Evolutionary conservation across 2,329 filamentous ascomycete genomes (phyloP), one percentile per base, ranked within the genome.

Genomic region (Xylaria sp.): DNA sequence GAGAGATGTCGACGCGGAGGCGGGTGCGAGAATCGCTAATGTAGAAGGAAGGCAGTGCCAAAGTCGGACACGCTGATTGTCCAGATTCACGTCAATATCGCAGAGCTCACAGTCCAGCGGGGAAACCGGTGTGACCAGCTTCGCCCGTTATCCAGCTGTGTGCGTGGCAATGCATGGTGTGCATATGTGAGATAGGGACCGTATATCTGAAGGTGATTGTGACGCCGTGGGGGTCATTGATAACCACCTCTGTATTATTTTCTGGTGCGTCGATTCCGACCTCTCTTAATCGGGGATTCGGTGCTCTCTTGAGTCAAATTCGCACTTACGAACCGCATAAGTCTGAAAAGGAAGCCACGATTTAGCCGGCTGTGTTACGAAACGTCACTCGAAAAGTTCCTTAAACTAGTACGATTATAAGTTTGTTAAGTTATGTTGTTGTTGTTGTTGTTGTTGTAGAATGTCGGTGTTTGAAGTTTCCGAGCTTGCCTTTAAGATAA

Each of bases 181-280:
- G n/a, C 15, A 33, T 35, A 17, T 35, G 28, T 31, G 23, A 46
- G 47, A 58, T 50, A 42, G 21, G 33, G 9, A 9, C 31, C 25
- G 15, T 31, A 12, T 11, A 23, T 17, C 31, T 49, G 50, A 15
- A 45, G 40, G 38, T 6, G 19, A 37, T 28, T 37, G 33, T 35
- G 42, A 57, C 25, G 9, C 25, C 15, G 62, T 59, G 63, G 63
- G 63, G 58, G 63, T 49, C 50, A 62, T 53, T 55, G 59, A 65
- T 65, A 64, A 56, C 58, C 2, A 31, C n/a, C 47, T 4, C 19
- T 15, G 3, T 40, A 31, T 46, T 40, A 14, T 43, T 42, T 33
- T n/a, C 38, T 47, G 15, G 31, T 38, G 35, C 45, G 28, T 21
- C 14, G 8, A 17, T 33, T 15, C 19, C 4, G 17, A 51, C 14